phyloP scores from a whole-genome alignment of 2,329 filamentous ascomycete genomes.

The Neonectria magnoliae region DNA sequence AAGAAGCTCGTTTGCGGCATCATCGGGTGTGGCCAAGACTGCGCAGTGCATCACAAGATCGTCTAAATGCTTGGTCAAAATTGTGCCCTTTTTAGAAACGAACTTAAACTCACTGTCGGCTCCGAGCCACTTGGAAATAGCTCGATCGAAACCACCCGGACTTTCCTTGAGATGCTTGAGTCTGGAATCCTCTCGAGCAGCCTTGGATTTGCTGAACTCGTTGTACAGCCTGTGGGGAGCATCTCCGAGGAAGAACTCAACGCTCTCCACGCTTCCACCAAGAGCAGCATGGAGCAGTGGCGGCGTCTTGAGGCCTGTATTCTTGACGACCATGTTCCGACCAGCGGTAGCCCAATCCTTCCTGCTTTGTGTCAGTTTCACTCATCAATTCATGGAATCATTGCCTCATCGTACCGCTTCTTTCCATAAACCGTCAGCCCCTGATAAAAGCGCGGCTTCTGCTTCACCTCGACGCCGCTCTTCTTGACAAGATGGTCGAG shows the following conservation, averaged over 20 bases:
- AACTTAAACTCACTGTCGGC: slow-evolving; percentile 62
- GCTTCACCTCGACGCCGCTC: slow-evolving; percentile 69
- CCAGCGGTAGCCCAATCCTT: slow-evolving; percentile 78
- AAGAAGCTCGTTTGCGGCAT: slow-evolving; percentile 64
- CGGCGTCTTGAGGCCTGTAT: slow-evolving; percentile 57
- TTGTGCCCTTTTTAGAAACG: slow-evolving; percentile 1
- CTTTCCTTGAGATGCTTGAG: slow-evolving; percentile 69
- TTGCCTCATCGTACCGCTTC: slow-evolving; percentile 60
- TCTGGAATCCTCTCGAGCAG: slow-evolving; percentile 68
- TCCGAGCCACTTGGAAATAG: slow-evolving; percentile 70
- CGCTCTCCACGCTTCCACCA: slow-evolving; percentile 68
- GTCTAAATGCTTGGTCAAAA: slow-evolving; percentile 52
- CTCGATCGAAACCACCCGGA: slow-evolving; percentile 70
- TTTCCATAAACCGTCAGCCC: slow-evolving; percentile 80
- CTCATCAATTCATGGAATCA: neutral
- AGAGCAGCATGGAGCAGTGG: slow-evolving; percentile 70
- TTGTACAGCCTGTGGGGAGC: slow-evolving; percentile 73
- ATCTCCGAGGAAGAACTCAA: slow-evolving; percentile 82
- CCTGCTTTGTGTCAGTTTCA: slow-evolving; percentile 42
- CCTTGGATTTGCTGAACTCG: slow-evolving; percentile 70
- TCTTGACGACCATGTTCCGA: slow-evolving; percentile 54
- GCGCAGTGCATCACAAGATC: slow-evolving; percentile 75
- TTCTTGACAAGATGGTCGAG: slow-evolving; percentile 73
- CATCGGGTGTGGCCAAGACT: slow-evolving; percentile 56
- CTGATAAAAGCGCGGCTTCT: slow-evolving; percentile 78